Base-by-base conservation (phyloP, 441 rosid species). In the Erodium chrysanthum region DNA sequence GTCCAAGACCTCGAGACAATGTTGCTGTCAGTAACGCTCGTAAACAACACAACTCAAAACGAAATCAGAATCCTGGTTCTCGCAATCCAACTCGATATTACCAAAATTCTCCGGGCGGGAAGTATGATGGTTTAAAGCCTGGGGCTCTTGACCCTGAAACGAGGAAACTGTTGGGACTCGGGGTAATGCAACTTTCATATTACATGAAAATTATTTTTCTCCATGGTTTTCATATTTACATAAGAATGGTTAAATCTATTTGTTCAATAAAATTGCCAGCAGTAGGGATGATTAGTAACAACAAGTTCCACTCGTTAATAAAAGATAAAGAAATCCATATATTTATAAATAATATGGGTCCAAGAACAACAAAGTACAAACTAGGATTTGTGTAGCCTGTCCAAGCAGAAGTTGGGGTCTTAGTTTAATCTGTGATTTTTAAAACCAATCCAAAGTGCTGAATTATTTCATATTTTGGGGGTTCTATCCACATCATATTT, bases 131-230 rank as follows among this genome's bases (percentile, higher is more conserved):
- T 31, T 79, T 95, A 74, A 90, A 84, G 83, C 97, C 99, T 8
- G 99, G 98, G 72, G 73, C 79, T 77, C 91, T 95, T 72, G 86
- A 74, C 76, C 70, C 89, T 64, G 97, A 90, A 80, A 92, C 99
- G 59, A 83, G 88, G 54, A 72, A 77, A 75, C 81, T 87, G 71
- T 85, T 95, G 73, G 93, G 93, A 76, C 83, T 90, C 66, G 86
- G 89, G 95, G 99, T 95, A 88, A 78, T 58, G 69, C 72, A 48
- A 23, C 35, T 70, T 6, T 48, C 60, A 63, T 42, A 21, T 59
- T 31, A 65, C 31, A n/a, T 66, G 22, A 21, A 58, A 40, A 50
- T 31, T 40, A 27, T 1, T 27, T 25, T 67, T 52, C 7, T 67
- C 52, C 63, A 20, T 23, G 64, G 27, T 59, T 14, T 64, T 31